Conservation (phyloP, 2,329 filamentous ascomycete species). For the Penicillium concentricum region DNA sequence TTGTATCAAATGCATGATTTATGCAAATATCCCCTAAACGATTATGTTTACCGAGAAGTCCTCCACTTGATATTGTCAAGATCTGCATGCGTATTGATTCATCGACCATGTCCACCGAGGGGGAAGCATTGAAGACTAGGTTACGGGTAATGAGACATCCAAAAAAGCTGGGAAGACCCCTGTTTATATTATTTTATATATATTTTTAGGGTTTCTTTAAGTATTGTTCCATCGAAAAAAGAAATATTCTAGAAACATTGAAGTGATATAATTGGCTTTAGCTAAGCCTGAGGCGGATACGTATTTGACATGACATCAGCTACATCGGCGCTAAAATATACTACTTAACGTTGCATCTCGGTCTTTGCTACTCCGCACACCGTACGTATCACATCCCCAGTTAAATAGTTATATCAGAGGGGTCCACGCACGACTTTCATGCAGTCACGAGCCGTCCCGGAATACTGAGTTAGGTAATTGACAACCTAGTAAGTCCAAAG, state of each 20-base stretch:
- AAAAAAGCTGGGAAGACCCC: background rate
- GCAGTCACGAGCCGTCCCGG: too few relatives aligned
- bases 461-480: too few relatives aligned
- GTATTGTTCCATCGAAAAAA: background rate
- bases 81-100: background rate
- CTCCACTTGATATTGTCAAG: background rate
- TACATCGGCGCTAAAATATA: background rate
- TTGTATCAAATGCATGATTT: background rate
- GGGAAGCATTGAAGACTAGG: background rate
- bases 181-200: background rate
- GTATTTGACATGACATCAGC: background rate
- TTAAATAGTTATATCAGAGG: background rate
- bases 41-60: background rate
- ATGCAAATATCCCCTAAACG: background rate
- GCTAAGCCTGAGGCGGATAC: background rate
- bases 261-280: background rate
- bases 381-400: background rate
- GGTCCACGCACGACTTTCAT: background rate
- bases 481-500: too few relatives aligned
- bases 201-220: background rate
- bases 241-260: background rate
- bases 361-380: background rate
- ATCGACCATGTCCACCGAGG: background rate
- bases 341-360: background rate
- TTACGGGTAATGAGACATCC: background rate